A percentile compares a stretch with the other conserved stretches of the same genome.
phyloP scores from a whole-genome alignment of 140 eudicot genomes.

The Oenanthe javanica region DNA sequence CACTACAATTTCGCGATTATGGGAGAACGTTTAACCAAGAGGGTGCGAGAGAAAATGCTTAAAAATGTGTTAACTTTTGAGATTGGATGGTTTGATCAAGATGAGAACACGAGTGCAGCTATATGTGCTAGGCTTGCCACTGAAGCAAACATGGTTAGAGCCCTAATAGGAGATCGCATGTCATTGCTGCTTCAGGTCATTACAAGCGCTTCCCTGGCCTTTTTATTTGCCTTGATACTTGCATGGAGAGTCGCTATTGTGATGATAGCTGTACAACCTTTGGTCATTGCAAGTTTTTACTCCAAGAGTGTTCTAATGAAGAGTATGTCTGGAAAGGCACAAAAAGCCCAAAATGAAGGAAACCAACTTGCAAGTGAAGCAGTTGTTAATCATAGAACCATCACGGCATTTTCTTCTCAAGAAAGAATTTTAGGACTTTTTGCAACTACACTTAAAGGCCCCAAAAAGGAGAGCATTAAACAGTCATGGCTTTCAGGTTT shows the following conservation, averaged over 20 bases:
- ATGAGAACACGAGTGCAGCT: constrained; percentile 76
- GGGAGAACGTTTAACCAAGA: constrained; percentile 73
- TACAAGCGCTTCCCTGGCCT: constrained; percentile 48
- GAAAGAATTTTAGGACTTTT: constrained; percentile 51
- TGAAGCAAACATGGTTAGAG: constrained; percentile 59
- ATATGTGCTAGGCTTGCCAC: constrained; percentile 61
- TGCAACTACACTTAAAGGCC: constrained; percentile 39
- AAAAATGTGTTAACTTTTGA: constrained; percentile 59
- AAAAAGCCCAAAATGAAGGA: constrained; percentile 69
- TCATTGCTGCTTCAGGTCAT: constrained; percentile 64
- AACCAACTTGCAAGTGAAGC: constrained; percentile 85
- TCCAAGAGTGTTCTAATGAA: constrained; percentile 51
- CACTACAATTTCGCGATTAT: constrained; percentile 71
- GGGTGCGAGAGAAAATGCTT: constrained; percentile 59
- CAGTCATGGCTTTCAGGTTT: constrained; percentile 75
- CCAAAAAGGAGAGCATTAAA: constrained; percentile 46
- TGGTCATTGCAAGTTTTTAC: constrained; percentile 53
- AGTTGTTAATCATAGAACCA: constrained; percentile 68
- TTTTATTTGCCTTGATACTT: constrained; percentile 41
- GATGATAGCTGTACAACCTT: constrained; percentile 63
- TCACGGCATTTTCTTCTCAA: constrained; percentile 79
- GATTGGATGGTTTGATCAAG: constrained; percentile 76
- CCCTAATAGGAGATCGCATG: constrained; percentile 71
- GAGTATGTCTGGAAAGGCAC: constrained; percentile 44
- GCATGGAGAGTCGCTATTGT: constrained; percentile 68